phyloP scores from a whole-genome alignment of 192 early-diverging fungal species.

The Pecoramyces ruminantium region DNA sequence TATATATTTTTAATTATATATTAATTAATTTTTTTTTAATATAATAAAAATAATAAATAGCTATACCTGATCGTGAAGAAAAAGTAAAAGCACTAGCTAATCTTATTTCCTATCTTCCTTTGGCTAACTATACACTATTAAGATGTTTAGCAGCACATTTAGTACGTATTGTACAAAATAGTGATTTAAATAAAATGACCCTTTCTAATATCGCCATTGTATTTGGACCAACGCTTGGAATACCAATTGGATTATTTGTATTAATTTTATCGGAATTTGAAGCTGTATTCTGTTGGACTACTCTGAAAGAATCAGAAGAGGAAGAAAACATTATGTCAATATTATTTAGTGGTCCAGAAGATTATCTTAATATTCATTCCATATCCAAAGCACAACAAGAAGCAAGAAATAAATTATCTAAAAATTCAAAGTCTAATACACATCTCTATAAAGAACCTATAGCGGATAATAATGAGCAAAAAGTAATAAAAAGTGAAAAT shows the following conservation, averaged over 20 bases:
- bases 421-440: too few relatives aligned
- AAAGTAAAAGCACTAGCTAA: conserved; percentile 64
- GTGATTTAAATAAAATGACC: conserved; percentile 87
- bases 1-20: too few relatives aligned
- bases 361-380: background rate
- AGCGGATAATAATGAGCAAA: background rate
- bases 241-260: conserved; percentile 83
- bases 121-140: conserved; percentile 79
- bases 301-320: background rate
- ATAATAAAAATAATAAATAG: conserved; percentile 11
- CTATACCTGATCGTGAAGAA: conserved; percentile 62
- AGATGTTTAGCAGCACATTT: conserved; percentile 76
- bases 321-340: background rate
- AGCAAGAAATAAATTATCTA: background rate
- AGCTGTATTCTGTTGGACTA: conserved; percentile 17
- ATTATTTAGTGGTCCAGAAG: background rate
- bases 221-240: conserved; percentile 83
- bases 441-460: too few relatives aligned
- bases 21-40: too few relatives aligned
- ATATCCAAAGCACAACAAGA: background rate
- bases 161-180: conserved; percentile 68
- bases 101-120: conserved; percentile 57
- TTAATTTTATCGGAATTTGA: conserved; percentile 72
- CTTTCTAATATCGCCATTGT: conserved; percentile 90
- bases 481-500: background rate